Evolutionary conservation across 176 grass and related monocot genomes (phyloP).

Genomic region (Tillandsia fasciculata): DNA sequence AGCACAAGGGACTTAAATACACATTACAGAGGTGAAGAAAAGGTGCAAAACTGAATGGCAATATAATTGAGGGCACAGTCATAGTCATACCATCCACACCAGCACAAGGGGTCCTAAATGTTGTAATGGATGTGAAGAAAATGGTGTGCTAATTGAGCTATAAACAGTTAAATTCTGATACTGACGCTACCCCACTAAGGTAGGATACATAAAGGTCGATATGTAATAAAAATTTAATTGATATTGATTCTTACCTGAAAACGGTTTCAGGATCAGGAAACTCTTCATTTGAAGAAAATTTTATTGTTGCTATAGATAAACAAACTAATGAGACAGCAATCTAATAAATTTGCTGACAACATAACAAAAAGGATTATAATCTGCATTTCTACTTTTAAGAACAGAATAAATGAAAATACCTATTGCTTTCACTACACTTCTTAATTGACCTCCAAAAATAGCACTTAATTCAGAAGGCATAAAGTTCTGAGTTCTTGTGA

Average conservation of each 20-base stretch:
- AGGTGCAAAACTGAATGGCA: no score
- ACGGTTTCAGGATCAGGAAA: background rate
- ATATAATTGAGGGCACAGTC: no score
- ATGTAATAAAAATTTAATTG: background rate
- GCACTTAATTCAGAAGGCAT: slow-evolving; percentile 71
- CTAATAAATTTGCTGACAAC: background rate
- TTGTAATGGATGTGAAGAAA: no score
- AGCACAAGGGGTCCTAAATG: no score
- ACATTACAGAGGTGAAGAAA: no score
- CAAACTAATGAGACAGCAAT: background rate
- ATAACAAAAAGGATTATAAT: background rate
- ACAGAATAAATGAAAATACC: slow-evolving; percentile 31
- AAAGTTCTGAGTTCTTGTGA: slow-evolving; percentile 87
- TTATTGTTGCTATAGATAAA: background rate
- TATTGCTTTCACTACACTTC: slow-evolving; percentile 75
- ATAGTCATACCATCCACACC: no score
- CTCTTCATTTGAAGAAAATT: background rate
- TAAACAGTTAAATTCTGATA: no score
- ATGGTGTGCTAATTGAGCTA: no score
- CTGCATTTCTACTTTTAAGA: background rate
- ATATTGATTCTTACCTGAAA: background rate
- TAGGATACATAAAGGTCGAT: no score
- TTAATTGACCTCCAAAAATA: slow-evolving; percentile 93
- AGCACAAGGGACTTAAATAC: no score
- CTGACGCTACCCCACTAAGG: no score